Conservation (phyloP, 2,329 filamentous ascomycete genomes). For the Gliomastix tumulicola region DNA sequence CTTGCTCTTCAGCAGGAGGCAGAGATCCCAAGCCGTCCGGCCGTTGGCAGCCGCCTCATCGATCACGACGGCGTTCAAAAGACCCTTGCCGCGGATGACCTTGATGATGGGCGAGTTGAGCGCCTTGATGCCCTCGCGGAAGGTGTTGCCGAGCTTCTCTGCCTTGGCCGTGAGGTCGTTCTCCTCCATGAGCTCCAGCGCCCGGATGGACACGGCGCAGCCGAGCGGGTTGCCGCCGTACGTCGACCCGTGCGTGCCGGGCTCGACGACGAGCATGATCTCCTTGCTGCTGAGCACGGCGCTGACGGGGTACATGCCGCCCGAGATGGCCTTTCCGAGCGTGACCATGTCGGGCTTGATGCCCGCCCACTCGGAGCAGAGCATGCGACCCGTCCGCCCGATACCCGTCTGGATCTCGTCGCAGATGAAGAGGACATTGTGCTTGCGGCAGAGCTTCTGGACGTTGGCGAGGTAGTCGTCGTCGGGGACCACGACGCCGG, state of each 20-base stretch:
- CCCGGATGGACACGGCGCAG: constrained; percentile 91
- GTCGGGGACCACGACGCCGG: constrained; percentile 90
- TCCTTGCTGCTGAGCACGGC: constrained; percentile 83
- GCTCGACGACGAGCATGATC: constrained; percentile 92
- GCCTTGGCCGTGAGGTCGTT: constrained; percentile 81
- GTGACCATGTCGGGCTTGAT: constrained; percentile 95
- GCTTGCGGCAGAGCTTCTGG: constrained; percentile 80
- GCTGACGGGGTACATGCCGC: constrained; percentile 98
- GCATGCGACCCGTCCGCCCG: constrained; percentile 85
- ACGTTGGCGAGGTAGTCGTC: constrained; percentile 79
- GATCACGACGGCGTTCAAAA: constrained; percentile 94
- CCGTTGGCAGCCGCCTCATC: constrained; percentile 82
- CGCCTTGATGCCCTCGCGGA: constrained; percentile 70
- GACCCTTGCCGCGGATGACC: constrained; percentile 80
- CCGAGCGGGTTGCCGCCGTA: constrained; percentile 96
- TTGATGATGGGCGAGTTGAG: constrained; percentile 77
- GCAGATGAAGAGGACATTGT: constrained; percentile 93
- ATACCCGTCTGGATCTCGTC: constrained; percentile 99
- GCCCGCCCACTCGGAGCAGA: constrained; percentile 89
- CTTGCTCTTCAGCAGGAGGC: constrained; percentile 91
- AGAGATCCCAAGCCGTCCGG: constrained; percentile 91
- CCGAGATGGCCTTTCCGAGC: constrained; percentile 94
- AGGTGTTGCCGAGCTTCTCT: constrained; percentile 71
- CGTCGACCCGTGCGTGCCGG: constrained; percentile 95
- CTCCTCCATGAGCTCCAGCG: constrained; percentile 88